Base-by-base conservation (phyloP, 306 rosid genomes). In the Styphnolobium japonicum region DNA sequence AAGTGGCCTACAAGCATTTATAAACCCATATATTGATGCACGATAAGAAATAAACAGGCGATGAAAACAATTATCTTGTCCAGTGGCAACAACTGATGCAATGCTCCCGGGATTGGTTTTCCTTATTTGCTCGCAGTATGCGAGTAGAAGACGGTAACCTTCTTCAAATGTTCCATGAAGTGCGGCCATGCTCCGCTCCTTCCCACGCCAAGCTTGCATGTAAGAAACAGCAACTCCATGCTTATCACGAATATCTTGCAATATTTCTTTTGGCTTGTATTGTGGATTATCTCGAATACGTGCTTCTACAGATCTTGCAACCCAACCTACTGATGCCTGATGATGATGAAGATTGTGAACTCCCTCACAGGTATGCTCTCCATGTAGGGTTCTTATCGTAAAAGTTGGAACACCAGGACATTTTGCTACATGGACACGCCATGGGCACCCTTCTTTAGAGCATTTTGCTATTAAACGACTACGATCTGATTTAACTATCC, bases 141-240 rank as follows among this genome's bases (percentile, higher is more conserved):
- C 89, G 61, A 98, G 98, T 87, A 95, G 98, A 87, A 95, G 83
- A 39, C 88, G 90, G 81, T 87, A 95, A 21, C 98, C 98, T 83
- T 95, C 98, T 87, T 95, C 98, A 85, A 83, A 93, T 79, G 98
- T 95, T 84, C 98, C 98, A 86, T 95, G 98, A 84, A 95, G 98
- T 4, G 98, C 95, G 61, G 98, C 98, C 98, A 95, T 95, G 88
- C 98, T 92, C 19, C 98, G 91, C 68, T 95, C 98, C 90, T 95
- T 95, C 73, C 98, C 98, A 46, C 98, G 97, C 98, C 98, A 95
- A 75, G 98, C 98, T 92, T 95, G 98, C 98, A 95, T 95, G 87
- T 95, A 95, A 66, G 98, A 92, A 78, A 95, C 98, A 77, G 98
- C 97, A 74, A 95, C 98, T 78, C 98, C 98, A 71, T 95, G 98